These are phyloP conservation scores for Apodospora peruviana DNA, from an alignment of 495 filamentous ascomycete genomes.

Conservation along the genomic window DNA sequence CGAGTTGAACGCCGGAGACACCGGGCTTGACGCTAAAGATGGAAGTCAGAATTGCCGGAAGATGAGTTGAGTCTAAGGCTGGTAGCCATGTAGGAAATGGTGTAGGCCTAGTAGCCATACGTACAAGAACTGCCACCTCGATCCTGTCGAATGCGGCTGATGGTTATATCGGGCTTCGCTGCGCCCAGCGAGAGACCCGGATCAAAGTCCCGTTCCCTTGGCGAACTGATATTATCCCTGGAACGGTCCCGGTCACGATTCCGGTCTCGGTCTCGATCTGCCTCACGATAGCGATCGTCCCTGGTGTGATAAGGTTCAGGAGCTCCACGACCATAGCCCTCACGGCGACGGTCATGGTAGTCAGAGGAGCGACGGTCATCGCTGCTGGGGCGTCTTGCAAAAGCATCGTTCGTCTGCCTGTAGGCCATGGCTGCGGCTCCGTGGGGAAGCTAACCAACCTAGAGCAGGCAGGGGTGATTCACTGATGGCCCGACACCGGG, in stretches of 20 bases:
- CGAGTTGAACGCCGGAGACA: background rate
- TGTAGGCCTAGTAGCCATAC: background rate
- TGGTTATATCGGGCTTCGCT: background rate
- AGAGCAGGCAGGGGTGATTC: too few relatives aligned
- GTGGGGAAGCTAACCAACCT: conserved; percentile 1
- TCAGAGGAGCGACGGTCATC: conserved; percentile 16
- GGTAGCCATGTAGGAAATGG: background rate
- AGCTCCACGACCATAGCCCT: conserved; percentile 2
- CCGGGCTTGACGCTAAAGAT: background rate
- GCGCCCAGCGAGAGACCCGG: background rate
- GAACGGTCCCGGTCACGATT: conserved; percentile 5
- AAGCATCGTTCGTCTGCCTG: conserved; percentile 12
- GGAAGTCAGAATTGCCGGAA: too few relatives aligned
- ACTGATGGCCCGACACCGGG: too few relatives aligned
- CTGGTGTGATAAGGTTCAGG: background rate
- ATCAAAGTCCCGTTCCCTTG: background rate
- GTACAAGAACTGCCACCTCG: background rate
- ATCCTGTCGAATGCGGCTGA: conserved; percentile 1
- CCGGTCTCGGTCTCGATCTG: background rate
- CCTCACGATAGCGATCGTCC: conserved; percentile 5
- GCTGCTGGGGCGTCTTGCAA: conserved; percentile 13
- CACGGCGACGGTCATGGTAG: conserved; percentile 8
- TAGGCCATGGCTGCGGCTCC: conserved; percentile 12
- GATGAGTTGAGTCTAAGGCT: too few relatives aligned
- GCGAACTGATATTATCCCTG: background rate